Evolutionary conservation across 1,284 basidiomycete species (phyloP), one percentile per base, ranked within the genome.

Genomic region (Puccinia polysora): DNA sequence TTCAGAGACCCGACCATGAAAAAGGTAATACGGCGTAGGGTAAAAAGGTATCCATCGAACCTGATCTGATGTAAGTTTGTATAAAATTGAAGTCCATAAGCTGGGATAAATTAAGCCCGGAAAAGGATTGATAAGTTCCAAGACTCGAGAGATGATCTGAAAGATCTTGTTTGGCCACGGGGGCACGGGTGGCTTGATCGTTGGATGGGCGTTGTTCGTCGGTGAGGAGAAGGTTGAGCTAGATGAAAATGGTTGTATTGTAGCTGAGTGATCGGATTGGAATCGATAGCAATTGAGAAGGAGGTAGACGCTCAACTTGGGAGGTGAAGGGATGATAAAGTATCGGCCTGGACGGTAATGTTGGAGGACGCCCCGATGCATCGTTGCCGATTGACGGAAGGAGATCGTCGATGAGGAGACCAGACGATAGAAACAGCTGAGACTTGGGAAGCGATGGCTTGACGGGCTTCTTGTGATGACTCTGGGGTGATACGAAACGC

Each of bases 401-500:
- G 4, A n/a, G 28, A 38, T 34, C 12, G 30, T 53, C n/a, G 23
- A 23, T 18, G 10, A 23, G 20, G 18, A 65, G n/a, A 15, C 50
- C 64, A 7, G 53, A 28, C 43, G 65, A 28, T 7, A 68, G 38
- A 32, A 30, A 68, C 15, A 68, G 55, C 28, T 68, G 65, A 4
- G 50, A 34, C 30, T 45, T 58, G 5, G 65, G 53, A 14, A 59
- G 6, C 18, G 34, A 20, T 12, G 65, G 52, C 49, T 58, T 68
- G 43, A 56, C 23, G 20, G 55, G 52, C 53, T 59, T 68, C 52
- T 68, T 68, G 53, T 68, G 65, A 43, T 68, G 65, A 40, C 65
- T 68, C 65, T 68, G 38, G n/a, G n/a, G n/a, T n/a, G n/a, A n/a
- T n/a, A n/a, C n/a, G n/a, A n/a, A n/a, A n/a, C n/a, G n/a, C n/a